A percentile compares a stretch with the other conserved stretches of the same genome.
Conservation (phyloP, 305 asterid genomes). For the Fraxinus greggii region DNA sequence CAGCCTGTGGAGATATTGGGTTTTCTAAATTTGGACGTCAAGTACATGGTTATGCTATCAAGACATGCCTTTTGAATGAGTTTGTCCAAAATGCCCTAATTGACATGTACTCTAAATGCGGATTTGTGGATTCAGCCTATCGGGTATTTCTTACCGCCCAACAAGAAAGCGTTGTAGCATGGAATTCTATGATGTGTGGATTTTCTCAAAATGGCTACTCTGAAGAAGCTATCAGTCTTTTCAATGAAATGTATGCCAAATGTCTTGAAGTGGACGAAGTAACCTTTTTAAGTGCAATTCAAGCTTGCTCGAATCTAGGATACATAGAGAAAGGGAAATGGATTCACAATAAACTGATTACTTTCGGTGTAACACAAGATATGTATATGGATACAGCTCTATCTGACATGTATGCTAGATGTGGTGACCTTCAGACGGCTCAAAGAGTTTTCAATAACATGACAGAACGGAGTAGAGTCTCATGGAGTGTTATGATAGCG, state of each 20-base stretch:
- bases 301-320: conserved; percentile 75
- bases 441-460: conserved; percentile 54
- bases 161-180: conserved; percentile 47
- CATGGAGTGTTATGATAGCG: conserved; percentile 81
- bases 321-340: conserved; percentile 63
- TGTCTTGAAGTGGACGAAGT: conserved; percentile 60
- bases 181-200: conserved; percentile 87
- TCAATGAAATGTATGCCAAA: conserved; percentile 47
- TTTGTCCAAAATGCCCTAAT: conserved; percentile 73
- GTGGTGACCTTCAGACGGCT: conserved; percentile 73
- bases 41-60: conserved; percentile 58
- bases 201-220: conserved; percentile 63
- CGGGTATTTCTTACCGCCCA: conserved; percentile 38
- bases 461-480: conserved; percentile 48
- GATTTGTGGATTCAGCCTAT: conserved; percentile 43
- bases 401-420: conserved; percentile 69
- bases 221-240: conserved; percentile 57
- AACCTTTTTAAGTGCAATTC: conserved; percentile 64
- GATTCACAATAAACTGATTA: conserved; percentile 71
- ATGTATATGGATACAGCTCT: conserved; percentile 64
- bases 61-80: conserved; percentile 49
- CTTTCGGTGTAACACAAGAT: conserved; percentile 51
- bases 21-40: conserved; percentile 52
- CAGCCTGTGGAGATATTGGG: conserved; percentile 64
- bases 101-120: conserved; percentile 76